Conservation (phyloP, 805 yeast species). For the Sungouiozyma intestinalis region DNA sequence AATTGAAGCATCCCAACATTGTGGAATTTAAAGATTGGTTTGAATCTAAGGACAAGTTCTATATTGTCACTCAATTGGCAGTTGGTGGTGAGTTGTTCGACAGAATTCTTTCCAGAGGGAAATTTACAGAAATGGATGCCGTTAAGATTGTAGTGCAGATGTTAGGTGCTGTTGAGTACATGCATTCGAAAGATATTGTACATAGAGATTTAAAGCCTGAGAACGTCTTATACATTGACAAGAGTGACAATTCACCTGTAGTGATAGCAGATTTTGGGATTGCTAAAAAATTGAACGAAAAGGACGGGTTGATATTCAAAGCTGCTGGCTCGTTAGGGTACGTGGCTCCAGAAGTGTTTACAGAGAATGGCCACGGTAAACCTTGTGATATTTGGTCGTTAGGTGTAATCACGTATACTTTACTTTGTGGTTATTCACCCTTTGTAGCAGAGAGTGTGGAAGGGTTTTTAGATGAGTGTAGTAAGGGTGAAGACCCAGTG, state of each 20-base stretch:
- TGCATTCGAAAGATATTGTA: constrained; percentile 70
- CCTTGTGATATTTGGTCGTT: constrained; percentile 95
- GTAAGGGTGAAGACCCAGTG: constrained; percentile 58
- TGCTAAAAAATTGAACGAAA: constrained; percentile 59
- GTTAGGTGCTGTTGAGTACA: constrained; percentile 64
- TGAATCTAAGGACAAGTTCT: constrained; percentile 84
- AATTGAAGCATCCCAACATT: constrained; percentile 71
- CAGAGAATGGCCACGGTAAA: constrained; percentile 79
- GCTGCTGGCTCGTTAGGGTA: constrained; percentile 93
- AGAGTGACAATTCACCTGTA: constrained; percentile 52
- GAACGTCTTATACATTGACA: constrained; percentile 61
- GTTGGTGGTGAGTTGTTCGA: constrained; percentile 95
- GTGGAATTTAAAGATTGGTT: constrained; percentile 91
- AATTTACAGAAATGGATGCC: constrained; percentile 85
- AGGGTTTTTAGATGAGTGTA: constrained; percentile 74
- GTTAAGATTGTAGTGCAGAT: constrained; percentile 63
- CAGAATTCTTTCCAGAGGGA: constrained; percentile 67
- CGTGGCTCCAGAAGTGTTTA: constrained; percentile 90
- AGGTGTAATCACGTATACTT: constrained; percentile 86
- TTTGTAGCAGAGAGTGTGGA: constrained; percentile 74
- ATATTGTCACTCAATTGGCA: constrained; percentile 88
- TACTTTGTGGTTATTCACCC: constrained; percentile 87
- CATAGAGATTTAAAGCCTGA: constrained; percentile 95
- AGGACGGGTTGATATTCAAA: constrained; percentile 51
- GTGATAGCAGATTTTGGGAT: constrained; percentile 96